These are phyloP conservation scores for Tillandsia fasciculata DNA, from an alignment of 176 grass and related monocot species.

Conservation along the genomic window DNA sequence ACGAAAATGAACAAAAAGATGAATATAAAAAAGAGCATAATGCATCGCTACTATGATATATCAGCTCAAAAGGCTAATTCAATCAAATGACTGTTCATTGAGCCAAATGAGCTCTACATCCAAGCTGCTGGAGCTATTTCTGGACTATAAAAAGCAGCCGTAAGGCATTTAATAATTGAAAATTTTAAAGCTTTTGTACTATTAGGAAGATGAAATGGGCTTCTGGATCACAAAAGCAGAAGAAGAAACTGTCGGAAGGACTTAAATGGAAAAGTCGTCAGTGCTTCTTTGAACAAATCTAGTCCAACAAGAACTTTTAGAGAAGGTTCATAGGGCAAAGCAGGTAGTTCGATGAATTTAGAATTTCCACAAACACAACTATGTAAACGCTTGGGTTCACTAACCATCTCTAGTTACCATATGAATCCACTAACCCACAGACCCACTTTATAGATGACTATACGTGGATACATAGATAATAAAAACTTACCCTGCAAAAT, in stretches of 20 bases:
- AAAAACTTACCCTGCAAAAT: slow-evolving; percentile 78
- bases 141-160: not conserved
- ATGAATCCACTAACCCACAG: not conserved
- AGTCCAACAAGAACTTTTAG: too few relatives aligned
- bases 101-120: too few relatives aligned
- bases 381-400: not conserved
- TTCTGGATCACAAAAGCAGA: too few relatives aligned
- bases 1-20: not conserved
- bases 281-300: too few relatives aligned
- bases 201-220: too few relatives aligned
- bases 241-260: too few relatives aligned
- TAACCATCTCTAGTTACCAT: not conserved
- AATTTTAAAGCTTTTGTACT: too few relatives aligned
- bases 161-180: not conserved
- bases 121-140: too few relatives aligned
- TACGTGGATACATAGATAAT: not conserved
- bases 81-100: not conserved
- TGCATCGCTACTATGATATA: not conserved
- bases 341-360: not conserved
- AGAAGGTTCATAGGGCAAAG: too few relatives aligned
- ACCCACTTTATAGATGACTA: too few relatives aligned
- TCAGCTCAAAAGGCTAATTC: not conserved
- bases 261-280: too few relatives aligned
- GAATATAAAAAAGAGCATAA: not conserved
- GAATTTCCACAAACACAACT: not conserved